These are phyloP conservation scores for Trichoderma sp. DNA, from an alignment of 2,329 filamentous ascomycete species.

Conservation along the genomic window DNA sequence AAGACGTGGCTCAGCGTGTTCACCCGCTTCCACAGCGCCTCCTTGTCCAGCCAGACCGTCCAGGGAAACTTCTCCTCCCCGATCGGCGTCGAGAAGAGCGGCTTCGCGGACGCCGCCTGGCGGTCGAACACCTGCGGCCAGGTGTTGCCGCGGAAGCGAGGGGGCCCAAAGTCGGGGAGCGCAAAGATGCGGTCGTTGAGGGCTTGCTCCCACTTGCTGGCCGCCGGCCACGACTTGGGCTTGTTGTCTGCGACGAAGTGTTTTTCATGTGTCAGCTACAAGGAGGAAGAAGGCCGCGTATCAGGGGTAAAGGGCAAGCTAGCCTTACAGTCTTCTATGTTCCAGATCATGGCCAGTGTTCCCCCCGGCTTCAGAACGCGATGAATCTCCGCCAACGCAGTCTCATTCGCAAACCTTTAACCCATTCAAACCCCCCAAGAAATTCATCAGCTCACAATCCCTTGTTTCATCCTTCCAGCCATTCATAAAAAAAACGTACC, in stretches of 20 bases:
- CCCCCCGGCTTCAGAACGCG: slow-evolving; percentile 64
- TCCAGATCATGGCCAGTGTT: slow-evolving; percentile 71
- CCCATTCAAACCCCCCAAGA: not conserved
- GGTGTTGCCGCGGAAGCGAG: slow-evolving; percentile 64
- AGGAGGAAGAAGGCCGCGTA: not conserved
- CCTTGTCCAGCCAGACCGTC: slow-evolving; percentile 59
- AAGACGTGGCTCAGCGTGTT: slow-evolving; percentile 70
- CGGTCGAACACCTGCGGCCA: slow-evolving; percentile 68
- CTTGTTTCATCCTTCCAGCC: too few relatives aligned
- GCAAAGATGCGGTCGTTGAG: slow-evolving; percentile 61
- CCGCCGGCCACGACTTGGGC: slow-evolving; percentile 56
- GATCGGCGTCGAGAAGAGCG: slow-evolving; percentile 63
- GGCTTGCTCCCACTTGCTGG: slow-evolving; percentile 62
- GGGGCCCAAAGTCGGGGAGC: slow-evolving; percentile 57
- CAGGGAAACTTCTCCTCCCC: slow-evolving; percentile 59
- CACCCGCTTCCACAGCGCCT: slow-evolving; percentile 65
- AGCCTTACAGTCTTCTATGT: slow-evolving; percentile 67
- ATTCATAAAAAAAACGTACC: slow-evolving; percentile 45
- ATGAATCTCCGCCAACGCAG: slow-evolving; percentile 66
- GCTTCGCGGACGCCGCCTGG: slow-evolving; percentile 52
- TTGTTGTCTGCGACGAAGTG: slow-evolving; percentile 59
- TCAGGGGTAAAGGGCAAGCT: not conserved
- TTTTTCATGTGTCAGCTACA: slow-evolving; percentile 23
- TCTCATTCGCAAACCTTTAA: slow-evolving; percentile 66
- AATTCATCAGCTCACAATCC: not conserved